phyloP scores from a whole-genome alignment of 2,329 filamentous ascomycete species.

The Sporothrix curviconia region DNA sequence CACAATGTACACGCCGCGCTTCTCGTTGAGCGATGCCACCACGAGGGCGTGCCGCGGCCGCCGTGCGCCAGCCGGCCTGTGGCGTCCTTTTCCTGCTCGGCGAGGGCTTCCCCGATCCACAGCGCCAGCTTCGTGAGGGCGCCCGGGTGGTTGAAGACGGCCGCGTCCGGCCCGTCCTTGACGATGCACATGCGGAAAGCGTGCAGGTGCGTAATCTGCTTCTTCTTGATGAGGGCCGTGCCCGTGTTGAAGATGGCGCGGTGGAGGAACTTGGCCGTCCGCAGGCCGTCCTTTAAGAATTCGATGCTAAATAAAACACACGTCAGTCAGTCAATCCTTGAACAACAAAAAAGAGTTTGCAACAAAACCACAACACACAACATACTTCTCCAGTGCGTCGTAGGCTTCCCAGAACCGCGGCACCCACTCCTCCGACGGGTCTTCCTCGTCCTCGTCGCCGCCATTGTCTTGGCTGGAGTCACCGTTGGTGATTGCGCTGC shows the following conservation, averaged over 20 bases:
- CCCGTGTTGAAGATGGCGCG: conserved; percentile 90
- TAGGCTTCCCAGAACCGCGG: conserved; percentile 65
- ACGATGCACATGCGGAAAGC: conserved; percentile 94
- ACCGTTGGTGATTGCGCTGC: conserved; percentile 23
- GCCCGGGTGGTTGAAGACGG: conserved; percentile 87
- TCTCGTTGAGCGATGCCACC: conserved; percentile 82
- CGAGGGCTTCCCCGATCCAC: conserved; percentile 89
- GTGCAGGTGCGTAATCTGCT: conserved; percentile 84
- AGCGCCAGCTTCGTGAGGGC: conserved; percentile 88
- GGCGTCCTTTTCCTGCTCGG: conserved; percentile 75
- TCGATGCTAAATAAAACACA: conserved; percentile 70
- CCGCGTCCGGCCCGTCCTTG: conserved; percentile 85
- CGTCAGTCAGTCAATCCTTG: no score
- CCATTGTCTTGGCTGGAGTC: conserved; percentile 42
- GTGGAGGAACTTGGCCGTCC: conserved; percentile 81
- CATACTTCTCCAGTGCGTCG: conserved; percentile 62
- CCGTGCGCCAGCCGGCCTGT: conserved; percentile 64
- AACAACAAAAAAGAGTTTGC: conserved; percentile 3
- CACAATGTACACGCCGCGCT: conserved; percentile 79
- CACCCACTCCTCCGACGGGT: conserved; percentile 53
- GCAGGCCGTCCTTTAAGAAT: conserved; percentile 66
- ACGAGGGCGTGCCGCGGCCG: conserved; percentile 78
- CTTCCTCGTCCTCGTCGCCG: conserved; percentile 32
- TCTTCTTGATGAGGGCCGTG: conserved; percentile 84
- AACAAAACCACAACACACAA: no score